Conservation (phyloP, 345 rosid species). For the Gossypium herbaceum region DNA sequence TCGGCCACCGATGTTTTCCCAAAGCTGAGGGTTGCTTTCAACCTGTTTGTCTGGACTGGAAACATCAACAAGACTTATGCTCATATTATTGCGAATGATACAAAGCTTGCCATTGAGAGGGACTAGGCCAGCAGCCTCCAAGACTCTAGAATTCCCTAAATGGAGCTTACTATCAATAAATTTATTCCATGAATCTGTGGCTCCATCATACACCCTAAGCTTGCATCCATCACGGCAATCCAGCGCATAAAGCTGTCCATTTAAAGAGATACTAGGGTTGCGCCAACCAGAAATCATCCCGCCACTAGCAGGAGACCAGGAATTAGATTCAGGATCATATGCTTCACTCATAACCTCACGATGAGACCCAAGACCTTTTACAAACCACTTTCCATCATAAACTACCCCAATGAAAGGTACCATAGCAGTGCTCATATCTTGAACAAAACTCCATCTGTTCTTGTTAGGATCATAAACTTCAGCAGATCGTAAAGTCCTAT, state of each 20-base stretch:
- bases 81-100: constrained; percentile 91
- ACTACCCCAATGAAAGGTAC: constrained; percentile 92
- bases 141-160: constrained; percentile 67
- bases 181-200: constrained; percentile 73
- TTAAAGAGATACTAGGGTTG: constrained; percentile 69
- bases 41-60: constrained; percentile 59
- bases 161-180: constrained; percentile 88
- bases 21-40: constrained; percentile 61
- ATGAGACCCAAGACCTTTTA: constrained; percentile 85
- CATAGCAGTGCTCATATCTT: constrained; percentile 98
- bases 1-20: constrained; percentile 86
- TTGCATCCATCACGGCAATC: constrained; percentile 96
- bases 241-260: constrained; percentile 76
- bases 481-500: constrained; percentile 87
- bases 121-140: constrained; percentile 96
- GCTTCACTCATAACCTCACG: constrained; percentile 95
- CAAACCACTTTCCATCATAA: constrained; percentile 83
- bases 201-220: constrained; percentile 70
- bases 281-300: constrained; percentile 97
- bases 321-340: constrained; percentile 67
- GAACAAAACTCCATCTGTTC: constrained; percentile 78
- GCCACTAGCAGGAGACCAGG: constrained; percentile 68
- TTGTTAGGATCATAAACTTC: constrained; percentile 92
- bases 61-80: constrained; percentile 87
- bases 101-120: constrained; percentile 82